Evolutionary conservation across 441 rosid genomes (phyloP), one percentile per base, ranked within the genome.

Genomic region (Eruca vesicaria): DNA sequence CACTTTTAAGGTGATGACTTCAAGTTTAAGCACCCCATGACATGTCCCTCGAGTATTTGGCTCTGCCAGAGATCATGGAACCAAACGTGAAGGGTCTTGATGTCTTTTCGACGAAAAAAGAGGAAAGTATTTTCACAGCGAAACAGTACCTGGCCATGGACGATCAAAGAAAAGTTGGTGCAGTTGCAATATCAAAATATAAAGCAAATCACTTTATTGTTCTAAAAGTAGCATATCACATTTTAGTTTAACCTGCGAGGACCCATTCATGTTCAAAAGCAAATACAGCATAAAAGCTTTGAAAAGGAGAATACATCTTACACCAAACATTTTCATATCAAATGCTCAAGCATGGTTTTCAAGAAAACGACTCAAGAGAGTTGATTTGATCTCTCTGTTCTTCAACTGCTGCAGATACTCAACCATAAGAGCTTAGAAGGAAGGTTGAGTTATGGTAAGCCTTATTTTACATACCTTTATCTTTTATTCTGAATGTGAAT

Each of bases 141-240:
- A 74, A 74, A 72, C 60, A 72, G 66, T 74, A 64, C 58, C 79
- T 74, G 79, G 72, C 68, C 68, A 63, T 74, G 72, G 72, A n/a
- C 29, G 81, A 73, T 78, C 74, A 3, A 69, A 53, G 64, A 69
- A 74, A 79, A 74, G 79, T 74, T 74, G 75, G 68, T 63, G 72
- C 60, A 69, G 48, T 53, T 19, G 72, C 75, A 57, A 74, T 79
- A 62, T 67, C 81, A 78, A 68, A 68, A 16, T 79, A 75, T 68
- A 73, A 79, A 79, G 76, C 72, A 69, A 43, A 50, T 29, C 21
- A 79, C 82, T 79, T 79, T 79, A 79, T 12, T 32, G 56, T 63
- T 69, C 68, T 57, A 73, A 79, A 79, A 73, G 78, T 23, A 32
- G 8, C 48, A 19, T 6, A 36, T 72, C 74, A 61, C 71, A 63